These are phyloP conservation scores for Aspergillus bombycis DNA, from an alignment of 2,329 filamentous ascomycete species.

Conservation along the genomic window DNA sequence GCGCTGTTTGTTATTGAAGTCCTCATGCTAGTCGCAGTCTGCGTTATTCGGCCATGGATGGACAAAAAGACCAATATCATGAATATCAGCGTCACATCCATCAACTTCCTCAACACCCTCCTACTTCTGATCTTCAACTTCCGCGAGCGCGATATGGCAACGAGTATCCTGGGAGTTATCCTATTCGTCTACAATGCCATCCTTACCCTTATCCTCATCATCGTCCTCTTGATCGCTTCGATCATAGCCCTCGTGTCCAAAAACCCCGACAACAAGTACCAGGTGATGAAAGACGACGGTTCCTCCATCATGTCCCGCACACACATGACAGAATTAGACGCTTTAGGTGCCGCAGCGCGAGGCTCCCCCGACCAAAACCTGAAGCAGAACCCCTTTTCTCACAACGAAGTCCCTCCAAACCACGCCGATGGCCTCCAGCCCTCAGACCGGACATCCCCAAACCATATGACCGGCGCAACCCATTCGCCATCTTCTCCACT, in stretches of 20 bases:
- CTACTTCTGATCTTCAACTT: slow-evolving; percentile 91
- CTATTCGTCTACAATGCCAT: slow-evolving; percentile 86
- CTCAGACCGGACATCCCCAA: neutral
- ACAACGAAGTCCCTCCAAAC: slow-evolving; percentile 29
- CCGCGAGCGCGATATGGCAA: slow-evolving; percentile 77
- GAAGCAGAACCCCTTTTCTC: slow-evolving; percentile 62
- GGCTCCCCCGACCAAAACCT: slow-evolving; percentile 53
- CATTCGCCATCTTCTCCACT: neutral
- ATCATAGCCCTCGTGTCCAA: slow-evolving; percentile 81
- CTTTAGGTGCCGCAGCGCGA: slow-evolving; percentile 82
- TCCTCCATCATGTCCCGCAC: slow-evolving; percentile 90
- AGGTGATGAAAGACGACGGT: slow-evolving; percentile 92
- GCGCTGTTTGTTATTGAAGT: slow-evolving; percentile 82
- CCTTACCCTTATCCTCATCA: slow-evolving; percentile 77
- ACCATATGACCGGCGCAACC: neutral
- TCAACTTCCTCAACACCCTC: slow-evolving; percentile 89
- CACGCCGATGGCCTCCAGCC: neutral
- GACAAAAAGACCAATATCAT: slow-evolving; percentile 96
- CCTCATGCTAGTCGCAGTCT: slow-evolving; percentile 73
- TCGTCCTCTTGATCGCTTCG: slow-evolving; percentile 78
- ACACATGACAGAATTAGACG: slow-evolving; percentile 78
- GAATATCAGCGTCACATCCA: slow-evolving; percentile 85
- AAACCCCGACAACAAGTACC: slow-evolving; percentile 91
- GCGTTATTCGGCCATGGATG: slow-evolving; percentile 89
- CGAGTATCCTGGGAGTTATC: slow-evolving; percentile 83